Conservation (phyloP, 495 filamentous ascomycete species). For the Lasiosphaeris hirsuta region DNA sequence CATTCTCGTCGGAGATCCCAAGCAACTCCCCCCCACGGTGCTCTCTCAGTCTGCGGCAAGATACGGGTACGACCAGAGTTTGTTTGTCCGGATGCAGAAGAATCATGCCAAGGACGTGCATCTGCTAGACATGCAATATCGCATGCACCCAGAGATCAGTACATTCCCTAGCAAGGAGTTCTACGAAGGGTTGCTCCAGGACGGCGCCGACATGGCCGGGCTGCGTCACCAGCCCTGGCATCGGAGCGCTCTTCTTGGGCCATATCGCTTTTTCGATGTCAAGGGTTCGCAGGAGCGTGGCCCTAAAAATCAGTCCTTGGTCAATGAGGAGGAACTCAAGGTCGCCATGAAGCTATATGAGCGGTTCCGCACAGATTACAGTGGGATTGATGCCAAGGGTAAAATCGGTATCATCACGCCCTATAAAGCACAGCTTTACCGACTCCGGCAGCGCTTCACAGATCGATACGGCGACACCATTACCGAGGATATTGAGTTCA, state of each 20-base stretch:
- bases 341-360: constrained; percentile 81
- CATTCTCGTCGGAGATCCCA: constrained; percentile 95
- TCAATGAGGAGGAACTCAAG: constrained; percentile 82
- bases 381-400: constrained; percentile 62
- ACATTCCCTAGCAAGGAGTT: constrained; percentile 84
- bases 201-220: constrained; percentile 76
- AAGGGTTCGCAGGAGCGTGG: constrained; percentile 78
- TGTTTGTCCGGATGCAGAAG: constrained; percentile 96
- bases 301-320: constrained; percentile 76
- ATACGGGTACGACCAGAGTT: constrained; percentile 94
- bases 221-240: constrained; percentile 83
- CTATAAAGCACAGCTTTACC: constrained; percentile 87
- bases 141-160: constrained; percentile 98
- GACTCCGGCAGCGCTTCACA: constrained; percentile 70
- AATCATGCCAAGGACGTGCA: constrained; percentile 90
- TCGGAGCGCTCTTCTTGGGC: constrained; percentile 70
- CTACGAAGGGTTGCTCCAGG: constrained; percentile 81
- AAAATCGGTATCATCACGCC: constrained; percentile 97
- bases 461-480: constrained; percentile 70
- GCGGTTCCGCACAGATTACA: constrained; percentile 70
- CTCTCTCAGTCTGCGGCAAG: constrained; percentile 87
- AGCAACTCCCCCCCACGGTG: constrained; percentile 93
- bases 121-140: constrained; percentile 92
- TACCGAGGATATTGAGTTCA: constrained; percentile 82
- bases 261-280: constrained; percentile 98